phyloP scores from a whole-genome alignment of 148 eudicot genomes.

The Rheum nobile region DNA sequence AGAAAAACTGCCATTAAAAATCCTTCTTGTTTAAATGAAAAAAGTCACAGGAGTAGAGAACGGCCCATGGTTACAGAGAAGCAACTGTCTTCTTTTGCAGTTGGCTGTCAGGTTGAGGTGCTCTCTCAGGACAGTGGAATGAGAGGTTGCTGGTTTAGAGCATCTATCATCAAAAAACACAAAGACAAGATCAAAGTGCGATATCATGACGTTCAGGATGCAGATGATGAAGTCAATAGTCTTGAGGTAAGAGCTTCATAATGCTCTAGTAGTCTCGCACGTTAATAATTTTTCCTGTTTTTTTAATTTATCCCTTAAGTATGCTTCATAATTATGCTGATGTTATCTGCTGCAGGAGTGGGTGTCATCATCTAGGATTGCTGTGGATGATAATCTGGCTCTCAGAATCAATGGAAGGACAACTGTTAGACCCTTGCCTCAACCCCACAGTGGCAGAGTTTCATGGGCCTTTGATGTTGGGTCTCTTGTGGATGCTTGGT shows the following conservation, averaged over 20 bases:
- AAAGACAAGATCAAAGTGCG: conserved; percentile 67
- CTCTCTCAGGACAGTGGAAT: conserved; percentile 92
- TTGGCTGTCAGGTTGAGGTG: conserved; percentile 66
- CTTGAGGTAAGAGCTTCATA: conserved; percentile 39
- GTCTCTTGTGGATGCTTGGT: conserved; percentile 71
- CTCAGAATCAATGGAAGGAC: conserved; percentile 51
- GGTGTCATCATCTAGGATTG: conserved; percentile 52
- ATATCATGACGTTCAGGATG: conserved; percentile 63
- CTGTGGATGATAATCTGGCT: conserved; percentile 46
- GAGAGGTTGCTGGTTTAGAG: conserved; percentile 87
- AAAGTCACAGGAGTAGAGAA: background rate
- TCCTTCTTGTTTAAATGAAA: conserved; percentile 9
- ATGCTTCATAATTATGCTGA: background rate
- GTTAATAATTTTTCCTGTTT: background rate
- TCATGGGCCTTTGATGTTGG: conserved; percentile 32
- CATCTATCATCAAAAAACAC: conserved; percentile 47
- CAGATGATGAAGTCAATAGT: conserved; percentile 47
- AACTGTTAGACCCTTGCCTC: conserved; percentile 42
- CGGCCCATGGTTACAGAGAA: conserved; percentile 3
- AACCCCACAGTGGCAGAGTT: conserved; percentile 9
- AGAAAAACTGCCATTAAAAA: conserved; percentile 7
- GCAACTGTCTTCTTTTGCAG: conserved; percentile 11
- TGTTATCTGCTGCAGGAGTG: conserved; percentile 49
- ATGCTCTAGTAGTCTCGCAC: background rate
- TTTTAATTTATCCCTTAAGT: background rate